Evolutionary conservation across 169 alveolate species (phyloP).

Genomic region (Condylostoma magnum): DNA sequence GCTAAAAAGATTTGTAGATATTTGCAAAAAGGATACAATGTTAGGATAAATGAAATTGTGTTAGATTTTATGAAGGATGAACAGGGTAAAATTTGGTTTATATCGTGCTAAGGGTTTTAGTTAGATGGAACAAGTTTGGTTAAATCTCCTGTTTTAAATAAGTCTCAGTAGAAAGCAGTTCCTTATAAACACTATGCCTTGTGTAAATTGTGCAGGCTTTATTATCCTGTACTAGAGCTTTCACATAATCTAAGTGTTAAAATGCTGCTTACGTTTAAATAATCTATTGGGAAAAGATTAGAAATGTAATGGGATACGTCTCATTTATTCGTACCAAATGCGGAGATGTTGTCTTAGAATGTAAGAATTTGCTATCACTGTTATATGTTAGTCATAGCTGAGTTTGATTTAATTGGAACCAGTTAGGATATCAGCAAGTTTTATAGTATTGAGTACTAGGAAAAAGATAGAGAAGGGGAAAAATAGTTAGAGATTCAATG

Average conservation of each 20-base stretch:
- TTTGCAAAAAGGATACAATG: constrained; percentile 10
- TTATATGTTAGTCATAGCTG: constrained; percentile 26
- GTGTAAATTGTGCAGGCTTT: constrained; percentile 27
- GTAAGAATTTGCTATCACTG: constrained; percentile 27
- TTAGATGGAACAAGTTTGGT: constrained; percentile 7
- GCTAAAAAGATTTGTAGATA: constrained; percentile 4
- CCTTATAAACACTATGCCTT: no score
- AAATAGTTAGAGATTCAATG: neutral
- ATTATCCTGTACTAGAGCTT: constrained; percentile 14
- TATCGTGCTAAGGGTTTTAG: constrained; percentile 3
- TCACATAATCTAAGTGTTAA: constrained; percentile 6
- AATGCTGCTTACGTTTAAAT: constrained; percentile 23
- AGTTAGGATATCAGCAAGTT: neutral
- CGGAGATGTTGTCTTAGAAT: constrained; percentile 26
- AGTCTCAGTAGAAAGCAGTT: no score
- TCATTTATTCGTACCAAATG: constrained; percentile 14
- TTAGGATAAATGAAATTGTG: constrained; percentile 20
- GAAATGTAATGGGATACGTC: constrained; percentile 26
- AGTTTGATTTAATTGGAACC: constrained; percentile 19
- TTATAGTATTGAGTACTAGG: neutral
- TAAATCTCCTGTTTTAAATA: no score
- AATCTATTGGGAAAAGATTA: neutral
- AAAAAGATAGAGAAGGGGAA: neutral
- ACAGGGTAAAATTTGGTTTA: constrained; percentile 11
- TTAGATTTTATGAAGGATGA: constrained; percentile 20